Evolutionary conservation across 192 early-diverging fungal species (phyloP).

Genomic region (Linnemannia elongata): DNA sequence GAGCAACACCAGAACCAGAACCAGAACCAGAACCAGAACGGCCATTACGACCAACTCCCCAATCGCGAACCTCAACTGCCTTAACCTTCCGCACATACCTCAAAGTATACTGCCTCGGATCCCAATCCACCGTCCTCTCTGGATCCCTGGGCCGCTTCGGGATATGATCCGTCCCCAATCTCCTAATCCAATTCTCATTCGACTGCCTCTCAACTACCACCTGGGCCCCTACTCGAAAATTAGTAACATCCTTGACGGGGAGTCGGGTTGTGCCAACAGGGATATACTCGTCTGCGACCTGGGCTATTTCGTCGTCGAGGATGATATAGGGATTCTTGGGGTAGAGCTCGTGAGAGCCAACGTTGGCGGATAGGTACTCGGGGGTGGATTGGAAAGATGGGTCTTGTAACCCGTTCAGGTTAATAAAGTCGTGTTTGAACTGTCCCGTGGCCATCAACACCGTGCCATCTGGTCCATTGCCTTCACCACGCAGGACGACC

Average conservation of each 20-base stretch:
- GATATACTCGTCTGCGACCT: constrained; percentile 24
- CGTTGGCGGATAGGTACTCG: constrained; percentile 22
- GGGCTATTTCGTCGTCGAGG: neutral
- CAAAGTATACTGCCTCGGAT: constrained; percentile 14
- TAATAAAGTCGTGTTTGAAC: constrained; percentile 44
- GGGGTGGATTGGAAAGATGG: constrained; percentile 29
- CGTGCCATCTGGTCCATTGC: constrained; percentile 27
- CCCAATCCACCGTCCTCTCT: constrained; percentile 19
- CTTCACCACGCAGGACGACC: constrained; percentile 41
- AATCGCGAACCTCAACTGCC: constrained; percentile 7
- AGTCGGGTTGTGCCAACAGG: constrained; percentile 18
- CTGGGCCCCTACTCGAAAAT: constrained; percentile 16
- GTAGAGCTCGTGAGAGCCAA: neutral
- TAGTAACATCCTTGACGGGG: constrained; percentile 27
- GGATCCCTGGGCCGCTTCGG: neutral
- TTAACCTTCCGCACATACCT: constrained; percentile 28
- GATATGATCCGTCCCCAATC: constrained; percentile 35
- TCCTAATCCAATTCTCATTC: constrained; percentile 11
- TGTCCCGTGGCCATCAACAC: constrained; percentile 29
- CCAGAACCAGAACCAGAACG: neutral
- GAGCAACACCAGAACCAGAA: neutral
- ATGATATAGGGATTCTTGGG: constrained; percentile 27
- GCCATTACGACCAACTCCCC: neutral
- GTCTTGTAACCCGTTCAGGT: constrained; percentile 30
- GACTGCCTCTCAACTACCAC: constrained; percentile 14